Base-by-base conservation (phyloP, 805 yeast species). In the Metschnikowia henanensis region DNA sequence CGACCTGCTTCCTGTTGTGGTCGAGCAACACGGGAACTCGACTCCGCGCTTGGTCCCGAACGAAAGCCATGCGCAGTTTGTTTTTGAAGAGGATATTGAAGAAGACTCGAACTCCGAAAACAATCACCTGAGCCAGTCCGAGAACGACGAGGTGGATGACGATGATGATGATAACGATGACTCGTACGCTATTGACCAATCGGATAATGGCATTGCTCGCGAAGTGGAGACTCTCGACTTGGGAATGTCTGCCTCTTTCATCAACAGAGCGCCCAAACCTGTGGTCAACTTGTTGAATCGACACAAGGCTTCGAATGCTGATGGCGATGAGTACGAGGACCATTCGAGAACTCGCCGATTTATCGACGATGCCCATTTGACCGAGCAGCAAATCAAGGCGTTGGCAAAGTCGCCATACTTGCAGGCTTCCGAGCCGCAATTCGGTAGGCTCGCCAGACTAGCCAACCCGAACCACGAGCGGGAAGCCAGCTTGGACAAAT, bases 391-490 rank as follows among this genome's bases (percentile, higher is more conserved):
- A 62, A 77, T 75, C 18, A 59, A 61, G 17, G 77, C 83, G 5
- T 66, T 82, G 41, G 77, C 85, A 4, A 64, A 65, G 39, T 77
- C 87, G 3, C 84, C 81, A 6, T 59, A 68, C 13, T 64, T 82
- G 51, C 75, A 80, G 6, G 75, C 85, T 3, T 81, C 75, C 4
- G 86, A 81, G 52, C 87, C 87, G 25, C 73, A 70, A 35, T 60
- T 63, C 22, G 86, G 87, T 38, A 60, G 55, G 37, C 59, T 61
- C 29, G 72, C 78, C 13, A 57, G 65, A 42, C 45, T 72, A 56
- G 77, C 72, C 41, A 65, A 70, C 50, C 67, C 51, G 21, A 54
- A 57, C 39, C 54, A 49, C 48, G 51, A 50, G 34, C 43, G 46
- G 9, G 47, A 32, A 30, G 49, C 45, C 30, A 41, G 39, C 13